A percentile compares a stretch with the other conserved stretches of the same genome.
These are phyloP conservation scores for Prunus campanulata DNA, from an alignment of 306 rosid species.

Conservation along the genomic window DNA sequence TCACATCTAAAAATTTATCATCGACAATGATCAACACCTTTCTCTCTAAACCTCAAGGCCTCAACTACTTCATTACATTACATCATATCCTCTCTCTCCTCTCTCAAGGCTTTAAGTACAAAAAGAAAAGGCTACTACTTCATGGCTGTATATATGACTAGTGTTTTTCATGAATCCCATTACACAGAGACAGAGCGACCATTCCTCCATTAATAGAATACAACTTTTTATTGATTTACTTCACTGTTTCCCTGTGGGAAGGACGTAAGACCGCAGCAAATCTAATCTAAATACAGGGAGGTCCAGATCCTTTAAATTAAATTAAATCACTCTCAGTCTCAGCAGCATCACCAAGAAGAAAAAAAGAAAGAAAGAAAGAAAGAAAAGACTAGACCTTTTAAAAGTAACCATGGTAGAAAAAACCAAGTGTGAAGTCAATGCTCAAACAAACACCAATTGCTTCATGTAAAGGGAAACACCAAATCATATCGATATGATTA, in stretches of 20 bases:
- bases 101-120: too few relatives aligned
- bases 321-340: too few relatives aligned
- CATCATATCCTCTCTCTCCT: neutral
- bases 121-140: neutral
- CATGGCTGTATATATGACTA: neutral
- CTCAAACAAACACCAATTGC: neutral
- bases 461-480: too few relatives aligned
- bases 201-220: constrained; percentile 11
- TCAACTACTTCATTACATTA: neutral
- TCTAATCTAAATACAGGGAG: neutral
- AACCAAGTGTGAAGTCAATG: neutral
- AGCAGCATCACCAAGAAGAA: neutral
- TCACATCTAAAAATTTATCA: too few relatives aligned
- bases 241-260: constrained; percentile 20
- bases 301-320: neutral
- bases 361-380: neutral
- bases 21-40: neutral
- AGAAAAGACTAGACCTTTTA: neutral
- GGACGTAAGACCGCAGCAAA: too few relatives aligned
- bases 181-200: constrained; percentile 11
- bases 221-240: neutral
- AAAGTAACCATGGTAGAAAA: neutral
- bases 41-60: neutral
- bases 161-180: neutral
- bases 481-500: neutral